Evolutionary conservation across 768 basidiomycete species (phyloP), one percentile per base, ranked within the genome.

Genomic region (Mycena polygramma): DNA sequence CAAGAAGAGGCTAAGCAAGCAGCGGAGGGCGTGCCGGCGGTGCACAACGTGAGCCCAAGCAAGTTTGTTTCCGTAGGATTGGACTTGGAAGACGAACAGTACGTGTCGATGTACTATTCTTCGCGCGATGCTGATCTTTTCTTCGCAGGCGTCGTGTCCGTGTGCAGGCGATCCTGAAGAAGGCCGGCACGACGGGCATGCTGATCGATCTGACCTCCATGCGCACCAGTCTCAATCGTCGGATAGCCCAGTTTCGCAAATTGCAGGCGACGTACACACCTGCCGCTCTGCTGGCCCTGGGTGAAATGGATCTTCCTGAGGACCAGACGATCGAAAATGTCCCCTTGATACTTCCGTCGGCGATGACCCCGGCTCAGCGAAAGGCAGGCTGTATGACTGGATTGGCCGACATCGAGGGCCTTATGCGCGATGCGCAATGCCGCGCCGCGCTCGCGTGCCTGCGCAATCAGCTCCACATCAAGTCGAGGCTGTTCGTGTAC

Each of bases 161-260:
- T 4, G 66, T 63, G 4, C 70, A 76, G 55, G 75, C 71, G 6
- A 69, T 74, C 46, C 55, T 58, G 20, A 67, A 67, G 57, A 57
- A 67, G 46, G 45, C 30, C 30, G 30, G 30, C 30, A 30, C 30
- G 30, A 30, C 30, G 30, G 30, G 30, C 30, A 30, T 30, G 35
- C 45, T 48, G 46, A 48, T 46, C 9, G 41, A 60, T 17, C 46
- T 60, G 59, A 8, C 9, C 6, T 26, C 30, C 2, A 24, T 60
- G 14, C 39, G 58, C 15, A 60, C 45, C 7, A 36, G 11, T 1
- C 59, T 60, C 19, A 36, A 24, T 7, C 59, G 59, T 0, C 30
- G 59, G 0, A 7, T 60, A 4, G 26, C 19, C 7, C 24, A 26
- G 8, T 26, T 60, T 20, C 46, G 59, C 0, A 48, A 46, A 30